Conservation (phyloP, 1,284 basidiomycete genomes). For the Polyporus tsugae region DNA sequence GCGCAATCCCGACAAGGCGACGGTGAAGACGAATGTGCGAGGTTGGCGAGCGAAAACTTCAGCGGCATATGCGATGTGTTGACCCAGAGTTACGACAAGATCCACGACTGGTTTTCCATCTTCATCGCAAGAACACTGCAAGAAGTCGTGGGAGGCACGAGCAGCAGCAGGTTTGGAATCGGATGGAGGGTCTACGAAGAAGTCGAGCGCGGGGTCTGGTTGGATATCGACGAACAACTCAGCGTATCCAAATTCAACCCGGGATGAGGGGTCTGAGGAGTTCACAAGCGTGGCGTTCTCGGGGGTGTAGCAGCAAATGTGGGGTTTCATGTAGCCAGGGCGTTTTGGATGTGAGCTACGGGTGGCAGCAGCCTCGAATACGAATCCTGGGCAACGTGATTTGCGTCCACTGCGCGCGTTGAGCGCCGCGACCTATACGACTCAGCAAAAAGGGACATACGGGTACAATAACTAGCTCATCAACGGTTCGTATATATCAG, state of each 20-base stretch:
- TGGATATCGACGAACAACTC: neutral
- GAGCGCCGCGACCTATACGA: neutral
- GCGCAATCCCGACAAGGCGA: constrained; percentile 33
- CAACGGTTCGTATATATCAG: constrained; percentile 32
- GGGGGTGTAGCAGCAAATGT: neutral
- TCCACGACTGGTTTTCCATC: neutral
- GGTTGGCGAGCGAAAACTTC: constrained; percentile 25
- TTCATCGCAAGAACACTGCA: neutral
- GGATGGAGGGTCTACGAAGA: constrained; percentile 1
- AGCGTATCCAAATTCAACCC: neutral
- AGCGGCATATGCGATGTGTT: constrained; percentile 18
- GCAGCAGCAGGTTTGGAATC: neutral
- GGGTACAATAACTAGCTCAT: constrained; percentile 34
- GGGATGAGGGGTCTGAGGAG: neutral
- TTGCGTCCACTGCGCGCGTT: neutral
- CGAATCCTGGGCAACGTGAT: neutral
- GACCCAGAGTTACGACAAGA: neutral
- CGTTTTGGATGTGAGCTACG: neutral
- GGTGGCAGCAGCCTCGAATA: neutral
- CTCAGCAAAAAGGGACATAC: constrained; percentile 16
- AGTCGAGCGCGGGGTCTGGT: neutral
- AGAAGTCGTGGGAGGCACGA: neutral
- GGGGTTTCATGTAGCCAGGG: neutral
- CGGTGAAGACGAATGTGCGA: constrained; percentile 34
- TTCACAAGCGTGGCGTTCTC: neutral